These are phyloP conservation scores for Pseudonitzschia pungens DNA, from an alignment of 108 stramenopile species.

Conservation along the genomic window DNA sequence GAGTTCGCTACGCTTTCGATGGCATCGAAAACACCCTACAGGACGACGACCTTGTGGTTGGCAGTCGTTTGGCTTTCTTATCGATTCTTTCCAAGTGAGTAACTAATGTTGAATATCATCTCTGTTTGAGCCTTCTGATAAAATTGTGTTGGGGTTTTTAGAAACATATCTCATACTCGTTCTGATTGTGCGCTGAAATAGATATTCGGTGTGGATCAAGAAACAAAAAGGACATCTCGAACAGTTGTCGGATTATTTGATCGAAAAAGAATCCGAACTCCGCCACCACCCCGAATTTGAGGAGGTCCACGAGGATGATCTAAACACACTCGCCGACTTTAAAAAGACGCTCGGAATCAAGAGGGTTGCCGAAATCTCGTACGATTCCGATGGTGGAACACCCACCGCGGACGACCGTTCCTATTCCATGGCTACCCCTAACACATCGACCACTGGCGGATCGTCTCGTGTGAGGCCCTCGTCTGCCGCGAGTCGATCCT, in stretches of 20 bases:
- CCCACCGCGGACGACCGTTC: not conserved
- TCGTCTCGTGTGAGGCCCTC: conserved; percentile 12
- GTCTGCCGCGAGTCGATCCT: not conserved
- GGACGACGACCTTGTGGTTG: conserved; percentile 64
- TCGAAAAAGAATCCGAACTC: conserved; percentile 58
- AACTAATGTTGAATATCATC: too few species aligned
- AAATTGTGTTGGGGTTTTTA: too few species aligned
- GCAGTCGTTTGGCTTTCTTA: conserved; percentile 79
- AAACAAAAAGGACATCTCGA: conserved; percentile 50
- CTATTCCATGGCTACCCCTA: not conserved
- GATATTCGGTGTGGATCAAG: conserved; percentile 55
- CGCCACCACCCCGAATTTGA: conserved; percentile 66
- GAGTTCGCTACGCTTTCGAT: conserved; percentile 79
- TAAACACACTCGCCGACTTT: conserved; percentile 52
- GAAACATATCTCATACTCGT: too few species aligned
- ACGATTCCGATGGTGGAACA: not conserved
- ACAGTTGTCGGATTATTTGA: conserved; percentile 45
- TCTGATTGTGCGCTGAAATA: too few species aligned
- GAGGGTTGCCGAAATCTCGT: not conserved
- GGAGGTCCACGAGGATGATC: conserved; percentile 73
- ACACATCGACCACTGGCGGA: not conserved
- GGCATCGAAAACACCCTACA: conserved; percentile 49
- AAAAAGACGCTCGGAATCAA: conserved; percentile 55
- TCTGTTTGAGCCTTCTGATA: too few species aligned
- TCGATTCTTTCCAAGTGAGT: conserved; percentile 46